phyloP scores from a whole-genome alignment of 2,329 filamentous ascomycete species.

The Diaporthe sp. region DNA sequence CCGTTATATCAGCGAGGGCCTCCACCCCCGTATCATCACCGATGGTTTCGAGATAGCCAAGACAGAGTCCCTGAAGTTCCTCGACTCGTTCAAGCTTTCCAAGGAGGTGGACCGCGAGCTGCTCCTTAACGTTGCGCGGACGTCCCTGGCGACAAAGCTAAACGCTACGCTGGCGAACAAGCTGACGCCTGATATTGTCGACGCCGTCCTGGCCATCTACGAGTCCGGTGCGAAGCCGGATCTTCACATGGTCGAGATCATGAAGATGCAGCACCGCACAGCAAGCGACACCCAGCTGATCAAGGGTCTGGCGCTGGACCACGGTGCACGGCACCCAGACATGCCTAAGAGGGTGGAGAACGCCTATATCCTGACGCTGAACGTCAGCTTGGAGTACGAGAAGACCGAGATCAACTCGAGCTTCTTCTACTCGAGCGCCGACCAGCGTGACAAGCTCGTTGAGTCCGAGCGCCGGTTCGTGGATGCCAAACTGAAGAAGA shows the following conservation, averaged over 20 bases:
- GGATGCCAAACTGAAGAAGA: conserved; percentile 96
- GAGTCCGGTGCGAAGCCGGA: conserved; percentile 91
- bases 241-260: conserved; percentile 99
- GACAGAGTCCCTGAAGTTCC: conserved; percentile 92
- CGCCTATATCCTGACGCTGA: conserved; percentile 93
- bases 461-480: conserved; percentile 97
- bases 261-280: conserved; percentile 99
- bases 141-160: conserved; percentile 95
- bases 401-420: conserved; percentile 99
- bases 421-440: conserved; percentile 98
- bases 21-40: conserved; percentile 96
- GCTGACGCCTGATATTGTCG: conserved; percentile 94
- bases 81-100: conserved; percentile 92
- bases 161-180: conserved; percentile 90
- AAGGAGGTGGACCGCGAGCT: conserved; percentile 94
- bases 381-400: conserved; percentile 98
- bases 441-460: conserved; percentile 97
- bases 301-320: conserved; percentile 90
- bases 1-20: conserved; percentile 94
- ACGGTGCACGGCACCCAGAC: conserved; percentile 95
- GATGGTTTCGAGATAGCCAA: conserved; percentile 99
- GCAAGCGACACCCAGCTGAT: conserved; percentile 97
- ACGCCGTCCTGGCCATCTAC: conserved; percentile 96
- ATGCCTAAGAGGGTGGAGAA: conserved; percentile 98
- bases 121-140: conserved; percentile 91